A percentile compares a stretch with the other conserved stretches of the same genome.
These are phyloP conservation scores for Solanum pennellii DNA, from an alignment of 257 asterid genomes.

Conservation along the genomic window DNA sequence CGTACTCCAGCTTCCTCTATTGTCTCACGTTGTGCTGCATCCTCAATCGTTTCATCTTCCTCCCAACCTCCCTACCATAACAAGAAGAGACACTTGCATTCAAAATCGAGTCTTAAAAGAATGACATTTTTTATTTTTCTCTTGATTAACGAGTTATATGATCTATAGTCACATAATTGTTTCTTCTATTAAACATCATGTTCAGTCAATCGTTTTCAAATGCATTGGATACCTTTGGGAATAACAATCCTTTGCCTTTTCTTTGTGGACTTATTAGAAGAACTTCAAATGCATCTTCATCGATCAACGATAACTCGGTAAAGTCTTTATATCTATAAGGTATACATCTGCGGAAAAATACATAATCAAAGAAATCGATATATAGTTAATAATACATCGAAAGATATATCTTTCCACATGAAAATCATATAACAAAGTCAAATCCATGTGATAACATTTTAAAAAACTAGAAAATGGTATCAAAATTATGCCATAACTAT, in stretches of 20 bases:
- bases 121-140: not conserved
- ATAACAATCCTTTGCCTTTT: conserved; percentile 78
- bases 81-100: not conserved
- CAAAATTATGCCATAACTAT: not conserved
- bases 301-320: conserved; percentile 10
- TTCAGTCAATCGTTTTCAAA: not conserved
- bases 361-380: not conserved
- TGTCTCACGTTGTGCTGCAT: conserved; percentile 80
- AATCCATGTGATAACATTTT: not conserved
- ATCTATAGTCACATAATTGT: not conserved
- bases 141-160: not conserved
- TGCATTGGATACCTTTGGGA: conserved; percentile 54
- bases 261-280: conserved; percentile 70
- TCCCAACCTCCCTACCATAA: conserved; percentile 85
- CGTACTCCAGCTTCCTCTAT: conserved; percentile 92
- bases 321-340: conserved; percentile 55
- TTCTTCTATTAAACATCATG: not conserved
- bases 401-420: not conserved
- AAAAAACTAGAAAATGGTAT: not conserved
- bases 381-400: not conserved
- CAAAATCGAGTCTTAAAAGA: not conserved
- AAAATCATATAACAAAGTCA: not conserved
- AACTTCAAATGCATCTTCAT: conserved; percentile 75
- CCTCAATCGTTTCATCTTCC: conserved; percentile 52
- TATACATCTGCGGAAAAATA: conserved; percentile 53